A percentile compares a stretch with the other conserved stretches of the same genome.
phyloP scores from a whole-genome alignment of 2,329 filamentous ascomycete genomes.

The Phoma herbarum region DNA sequence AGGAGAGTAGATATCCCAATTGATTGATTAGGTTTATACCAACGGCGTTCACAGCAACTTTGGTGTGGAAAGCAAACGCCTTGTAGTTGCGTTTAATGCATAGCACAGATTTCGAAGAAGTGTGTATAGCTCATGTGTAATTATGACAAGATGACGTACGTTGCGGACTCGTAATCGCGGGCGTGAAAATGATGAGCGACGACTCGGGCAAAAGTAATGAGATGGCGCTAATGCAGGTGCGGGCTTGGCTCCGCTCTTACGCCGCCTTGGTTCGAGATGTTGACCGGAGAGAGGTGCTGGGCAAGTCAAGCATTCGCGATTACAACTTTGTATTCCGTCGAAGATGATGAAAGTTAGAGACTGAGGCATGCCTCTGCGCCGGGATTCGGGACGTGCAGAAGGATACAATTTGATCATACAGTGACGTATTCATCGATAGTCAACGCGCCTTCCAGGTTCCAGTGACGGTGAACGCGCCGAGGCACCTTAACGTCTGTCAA shows the following conservation, averaged over 20 bases:
- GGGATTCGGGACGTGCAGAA: neutral
- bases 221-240: constrained; percentile 22
- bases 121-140: neutral
- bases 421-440: constrained; percentile 6
- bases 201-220: neutral
- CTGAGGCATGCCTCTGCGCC: neutral
- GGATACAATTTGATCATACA: neutral
- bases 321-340: neutral
- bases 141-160: neutral
- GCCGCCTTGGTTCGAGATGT: neutral
- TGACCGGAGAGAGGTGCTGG: constrained; percentile 1
- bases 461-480: neutral
- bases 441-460: neutral
- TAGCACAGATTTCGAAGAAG: neutral
- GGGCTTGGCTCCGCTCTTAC: constrained; percentile 19
- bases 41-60: constrained; percentile 25
- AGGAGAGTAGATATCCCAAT: constrained; percentile 41
- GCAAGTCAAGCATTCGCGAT: neutral
- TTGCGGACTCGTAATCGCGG: neutral
- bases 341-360: neutral
- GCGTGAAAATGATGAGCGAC: neutral
- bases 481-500: neutral
- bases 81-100: constrained; percentile 17
- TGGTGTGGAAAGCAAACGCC: neutral
- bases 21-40: constrained; percentile 23